Conservation (phyloP, 2,329 filamentous ascomycete genomes). For the Colletotrichum tropicale region DNA sequence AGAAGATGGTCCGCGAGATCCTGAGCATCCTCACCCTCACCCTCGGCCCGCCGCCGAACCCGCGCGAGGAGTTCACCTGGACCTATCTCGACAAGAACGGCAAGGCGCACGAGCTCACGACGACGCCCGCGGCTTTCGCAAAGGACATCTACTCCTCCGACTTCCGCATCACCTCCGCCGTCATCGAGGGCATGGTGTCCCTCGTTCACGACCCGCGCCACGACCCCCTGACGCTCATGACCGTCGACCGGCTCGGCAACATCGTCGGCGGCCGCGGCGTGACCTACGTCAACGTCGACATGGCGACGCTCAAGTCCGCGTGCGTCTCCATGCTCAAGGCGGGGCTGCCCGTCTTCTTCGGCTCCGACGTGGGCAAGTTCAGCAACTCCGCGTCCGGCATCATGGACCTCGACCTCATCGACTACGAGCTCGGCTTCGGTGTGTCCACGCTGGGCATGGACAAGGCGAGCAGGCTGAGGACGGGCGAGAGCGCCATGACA, state of each 20-base stretch:
- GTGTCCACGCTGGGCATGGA: conserved; percentile 73
- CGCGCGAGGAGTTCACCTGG: conserved; percentile 77
- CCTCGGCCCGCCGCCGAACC: conserved; percentile 77
- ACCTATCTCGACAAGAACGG: conserved; percentile 75
- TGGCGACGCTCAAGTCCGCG: conserved; percentile 71
- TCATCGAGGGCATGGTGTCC: conserved; percentile 75
- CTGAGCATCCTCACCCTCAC: conserved; percentile 82
- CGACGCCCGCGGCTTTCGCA: conserved; percentile 75
- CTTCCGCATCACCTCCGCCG: conserved; percentile 61
- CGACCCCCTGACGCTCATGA: conserved; percentile 72
- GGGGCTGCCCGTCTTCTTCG: conserved; percentile 86
- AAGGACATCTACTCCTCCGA: conserved; percentile 67
- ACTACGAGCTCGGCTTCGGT: conserved; percentile 87
- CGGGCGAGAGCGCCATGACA: conserved; percentile 83
- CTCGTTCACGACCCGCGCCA: conserved; percentile 88
- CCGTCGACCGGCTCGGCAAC: conserved; percentile 81
- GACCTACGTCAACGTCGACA: conserved; percentile 84
- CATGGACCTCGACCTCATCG: conserved; percentile 79
- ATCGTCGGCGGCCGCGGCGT: conserved; percentile 77
- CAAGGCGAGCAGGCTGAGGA: conserved; percentile 76
- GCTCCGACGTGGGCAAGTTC: conserved; percentile 85
- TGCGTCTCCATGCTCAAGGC: conserved; percentile 79
- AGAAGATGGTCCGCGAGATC: conserved; percentile 79
- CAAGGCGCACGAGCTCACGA: conserved; percentile 64
- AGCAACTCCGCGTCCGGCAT: conserved; percentile 71